Base-by-base conservation (phyloP, 2,329 filamentous ascomycete species). In the Aspergillus pseudoviridinutans region DNA sequence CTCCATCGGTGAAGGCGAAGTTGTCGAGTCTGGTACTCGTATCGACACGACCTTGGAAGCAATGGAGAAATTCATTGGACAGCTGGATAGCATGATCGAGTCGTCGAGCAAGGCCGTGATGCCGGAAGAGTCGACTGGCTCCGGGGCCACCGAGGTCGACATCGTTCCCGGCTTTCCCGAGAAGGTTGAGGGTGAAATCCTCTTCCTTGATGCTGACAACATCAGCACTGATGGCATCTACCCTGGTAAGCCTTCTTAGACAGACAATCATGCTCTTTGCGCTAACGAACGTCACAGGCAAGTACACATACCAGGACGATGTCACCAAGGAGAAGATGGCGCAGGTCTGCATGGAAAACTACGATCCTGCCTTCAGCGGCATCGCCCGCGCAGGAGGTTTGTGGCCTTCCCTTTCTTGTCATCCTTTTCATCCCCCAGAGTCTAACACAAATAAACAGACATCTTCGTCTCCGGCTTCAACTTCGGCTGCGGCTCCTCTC, bases 151-250 rank as follows among this genome's bases (percentile, higher is more conserved):
- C 6, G 44, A 47, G 12, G 24, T 47, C 10, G 44, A 47, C 44
- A 47, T 47, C 24, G 44, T 47, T 2, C 89, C 91, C 0, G 92
- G 92, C 38, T 97, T 97, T 72, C 92, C 92, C 0, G 88, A 92
- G 65, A 87, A 86, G 61, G 85, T 97, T 14, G 80, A 82, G 8
- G 93, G 93, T 24, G 91, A 97, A 73, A 95, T 97, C 58, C 81
- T 96, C 50, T 96, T 94, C 75, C 90, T 85, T 70, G 90, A 96
- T 67, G 85, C 84, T 0, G 89, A 92, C 71, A 95, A 96, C 76
- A 85, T 97, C 71, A 90, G 94, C 76, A 97, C 93, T 0, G 93
- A 97, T 69, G 87, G 84, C 54, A 96, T 97, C 72, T 97, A 97
- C 73, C 89, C 92, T 0, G 91, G 44, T 47, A 47, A 47, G 24